A percentile compares a stretch with the other conserved stretches of the same genome.
Evolutionary conservation across 345 rosid genomes (phyloP).

Genomic region (Aquilaria malaccensis): DNA sequence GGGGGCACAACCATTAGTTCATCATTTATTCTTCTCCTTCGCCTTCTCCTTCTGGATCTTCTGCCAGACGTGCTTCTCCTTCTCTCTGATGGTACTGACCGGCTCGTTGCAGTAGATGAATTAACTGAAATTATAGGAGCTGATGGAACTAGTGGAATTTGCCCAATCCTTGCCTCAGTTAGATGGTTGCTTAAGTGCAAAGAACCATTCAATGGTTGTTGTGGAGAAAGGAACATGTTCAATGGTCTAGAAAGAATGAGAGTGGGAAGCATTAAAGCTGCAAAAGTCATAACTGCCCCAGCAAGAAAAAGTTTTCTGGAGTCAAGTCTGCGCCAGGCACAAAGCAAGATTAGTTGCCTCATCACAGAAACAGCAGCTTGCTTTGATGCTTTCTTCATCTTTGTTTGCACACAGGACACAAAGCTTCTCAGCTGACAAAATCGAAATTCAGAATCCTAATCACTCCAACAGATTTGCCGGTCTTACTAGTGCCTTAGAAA

Average conservation of each 20-base stretch:
- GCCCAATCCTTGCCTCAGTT: constrained; percentile 30
- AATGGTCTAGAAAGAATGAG: constrained; percentile 21
- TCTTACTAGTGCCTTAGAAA: too few relatives aligned
- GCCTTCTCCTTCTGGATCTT: constrained; percentile 22
- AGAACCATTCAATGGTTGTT: constrained; percentile 29
- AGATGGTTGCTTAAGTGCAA: constrained; percentile 30
- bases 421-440: too few relatives aligned
- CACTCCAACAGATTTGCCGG: too few relatives aligned
- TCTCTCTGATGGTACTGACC: constrained; percentile 8
- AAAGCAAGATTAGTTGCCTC: constrained; percentile 27
- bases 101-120: constrained; percentile 21
- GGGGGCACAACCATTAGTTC: constrained; percentile 23
- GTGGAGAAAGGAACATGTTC: constrained; percentile 23
- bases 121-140: constrained; percentile 26
- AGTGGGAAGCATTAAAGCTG: constrained; percentile 44
- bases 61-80: constrained; percentile 8
- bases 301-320: constrained; percentile 48
- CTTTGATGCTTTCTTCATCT: constrained; percentile 22
- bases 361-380: constrained; percentile 18
- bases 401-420: background rate
- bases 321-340: constrained; percentile 33
- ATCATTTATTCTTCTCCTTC: constrained; percentile 20
- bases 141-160: constrained; percentile 16
- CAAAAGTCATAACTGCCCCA: constrained; percentile 39
- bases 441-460: too few relatives aligned